Percentiles rank a stretch among this genome's conserved stretches.
phyloP scores from a whole-genome alignment of 495 filamentous ascomycete genomes.

The Penicillium crystallinum region DNA sequence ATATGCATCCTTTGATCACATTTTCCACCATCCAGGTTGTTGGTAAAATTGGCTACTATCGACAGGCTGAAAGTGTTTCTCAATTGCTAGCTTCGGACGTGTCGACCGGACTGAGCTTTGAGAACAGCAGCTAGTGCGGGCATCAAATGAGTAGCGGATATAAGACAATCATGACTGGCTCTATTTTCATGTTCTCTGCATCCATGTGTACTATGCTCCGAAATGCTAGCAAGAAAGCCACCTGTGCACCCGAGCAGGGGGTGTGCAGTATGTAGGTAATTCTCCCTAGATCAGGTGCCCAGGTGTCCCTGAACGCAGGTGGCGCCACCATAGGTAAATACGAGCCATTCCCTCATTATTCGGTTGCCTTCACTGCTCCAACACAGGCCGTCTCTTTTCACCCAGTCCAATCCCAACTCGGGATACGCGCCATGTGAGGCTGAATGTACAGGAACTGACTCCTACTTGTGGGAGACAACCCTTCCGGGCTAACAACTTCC shows the following conservation, averaged over 20 bases:
- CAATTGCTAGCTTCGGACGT: not conserved
- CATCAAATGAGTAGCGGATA: not conserved
- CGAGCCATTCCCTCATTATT: not conserved
- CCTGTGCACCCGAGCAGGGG: no score
- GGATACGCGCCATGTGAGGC: not conserved
- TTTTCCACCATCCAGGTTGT: constrained; percentile 11
- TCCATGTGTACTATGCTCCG: no score
- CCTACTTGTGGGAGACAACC: not conserved
- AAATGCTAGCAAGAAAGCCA: no score
- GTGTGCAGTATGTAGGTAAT: no score
- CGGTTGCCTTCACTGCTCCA: not conserved
- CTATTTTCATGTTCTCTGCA: not conserved
- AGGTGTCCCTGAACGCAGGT: no score
- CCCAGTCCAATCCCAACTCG: not conserved
- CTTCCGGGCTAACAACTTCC: not conserved
- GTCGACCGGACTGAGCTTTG: not conserved
- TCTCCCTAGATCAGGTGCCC: no score
- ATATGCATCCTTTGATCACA: not conserved
- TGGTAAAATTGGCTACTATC: constrained; percentile 3
- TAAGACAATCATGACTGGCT: not conserved
- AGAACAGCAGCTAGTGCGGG: not conserved
- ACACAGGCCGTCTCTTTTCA: not conserved
- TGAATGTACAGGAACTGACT: not conserved
- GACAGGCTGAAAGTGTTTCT: constrained; percentile 8
- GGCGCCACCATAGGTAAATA: not conserved